Conservation (phyloP, 177 flowering plant genomes). For the Vitis hybrid region DNA sequence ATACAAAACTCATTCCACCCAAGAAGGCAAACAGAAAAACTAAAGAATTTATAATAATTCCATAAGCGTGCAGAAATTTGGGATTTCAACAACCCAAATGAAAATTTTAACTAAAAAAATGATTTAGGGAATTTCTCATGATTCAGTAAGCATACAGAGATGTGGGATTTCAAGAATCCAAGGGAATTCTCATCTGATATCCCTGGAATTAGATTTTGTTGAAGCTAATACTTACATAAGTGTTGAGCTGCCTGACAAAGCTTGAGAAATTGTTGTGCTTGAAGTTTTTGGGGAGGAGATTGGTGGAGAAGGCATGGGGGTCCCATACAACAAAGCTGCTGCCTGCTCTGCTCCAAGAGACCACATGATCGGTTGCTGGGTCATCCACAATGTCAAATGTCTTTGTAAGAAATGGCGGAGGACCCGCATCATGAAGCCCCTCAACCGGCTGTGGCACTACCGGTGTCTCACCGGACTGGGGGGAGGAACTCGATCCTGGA, state of each 20-base stretch:
- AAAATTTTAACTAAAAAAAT: no score
- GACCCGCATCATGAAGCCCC: slow-evolving; percentile 57
- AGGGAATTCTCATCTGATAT: no score
- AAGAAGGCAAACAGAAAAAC: no score
- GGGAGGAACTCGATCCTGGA: slow-evolving; percentile 26
- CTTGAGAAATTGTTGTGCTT: slow-evolving; percentile 80
- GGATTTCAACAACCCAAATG: no score
- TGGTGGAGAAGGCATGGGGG: slow-evolving; percentile 52
- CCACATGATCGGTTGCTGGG: slow-evolving; percentile 31
- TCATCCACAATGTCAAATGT: slow-evolving; percentile 73
- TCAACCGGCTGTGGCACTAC: slow-evolving; percentile 45
- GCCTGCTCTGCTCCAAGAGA: slow-evolving; percentile 67
- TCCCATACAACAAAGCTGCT: slow-evolving; percentile 69
- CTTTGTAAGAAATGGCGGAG: slow-evolving; percentile 66
- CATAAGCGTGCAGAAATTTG: no score
- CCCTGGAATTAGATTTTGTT: no score
- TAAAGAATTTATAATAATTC: no score
- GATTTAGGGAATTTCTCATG: no score
- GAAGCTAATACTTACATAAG: slow-evolving; percentile 51
- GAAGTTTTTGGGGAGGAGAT: slow-evolving; percentile 55
- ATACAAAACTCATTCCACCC: no score
- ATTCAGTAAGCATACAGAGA: no score
- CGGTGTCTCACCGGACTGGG: slow-evolving; percentile 8
- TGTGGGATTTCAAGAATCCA: no score
- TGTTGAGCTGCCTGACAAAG: slow-evolving; percentile 77